Percentiles rank a stretch among this genome's conserved stretches.
Evolutionary conservation across 1,284 basidiomycete genomes (phyloP).

Genomic region (Trametes pubescens): DNA sequence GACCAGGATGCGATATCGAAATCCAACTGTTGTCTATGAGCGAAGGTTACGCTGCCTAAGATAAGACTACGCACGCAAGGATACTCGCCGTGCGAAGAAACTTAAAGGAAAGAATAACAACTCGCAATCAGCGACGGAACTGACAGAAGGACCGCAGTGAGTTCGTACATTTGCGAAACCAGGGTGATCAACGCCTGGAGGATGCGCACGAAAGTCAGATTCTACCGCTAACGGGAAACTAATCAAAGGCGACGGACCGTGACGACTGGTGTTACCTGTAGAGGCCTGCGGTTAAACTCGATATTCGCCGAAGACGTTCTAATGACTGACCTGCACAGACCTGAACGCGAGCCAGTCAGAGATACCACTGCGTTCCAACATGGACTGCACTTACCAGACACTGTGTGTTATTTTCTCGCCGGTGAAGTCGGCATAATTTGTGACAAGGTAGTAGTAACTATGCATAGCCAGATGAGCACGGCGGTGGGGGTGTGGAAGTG

Average conservation of each 20-base stretch:
- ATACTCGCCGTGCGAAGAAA: constrained; percentile 1
- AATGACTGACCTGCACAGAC: too few species aligned
- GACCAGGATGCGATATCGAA: background rate
- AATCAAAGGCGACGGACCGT: too few species aligned
- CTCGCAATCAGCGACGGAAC: background rate
- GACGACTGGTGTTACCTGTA: too few species aligned
- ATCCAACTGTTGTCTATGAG: background rate
- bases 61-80: background rate
- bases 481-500: too few species aligned
- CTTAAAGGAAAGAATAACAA: background rate
- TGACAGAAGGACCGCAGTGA: background rate
- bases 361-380: too few species aligned
- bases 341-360: too few species aligned
- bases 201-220: too few species aligned
- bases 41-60: background rate
- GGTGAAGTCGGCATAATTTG: background rate
- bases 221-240: too few species aligned
- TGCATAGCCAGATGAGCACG: background rate
- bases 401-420: too few species aligned
- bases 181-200: background rate
- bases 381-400: too few species aligned
- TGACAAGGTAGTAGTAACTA: background rate
- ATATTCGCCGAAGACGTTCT: too few species aligned
- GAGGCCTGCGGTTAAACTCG: too few species aligned
- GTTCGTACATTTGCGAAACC: background rate